Percentiles rank a stretch among this genome's conserved stretches.
Conservation (phyloP, 352 stramenopile genomes). For the Phytophthora boehmeriae region DNA sequence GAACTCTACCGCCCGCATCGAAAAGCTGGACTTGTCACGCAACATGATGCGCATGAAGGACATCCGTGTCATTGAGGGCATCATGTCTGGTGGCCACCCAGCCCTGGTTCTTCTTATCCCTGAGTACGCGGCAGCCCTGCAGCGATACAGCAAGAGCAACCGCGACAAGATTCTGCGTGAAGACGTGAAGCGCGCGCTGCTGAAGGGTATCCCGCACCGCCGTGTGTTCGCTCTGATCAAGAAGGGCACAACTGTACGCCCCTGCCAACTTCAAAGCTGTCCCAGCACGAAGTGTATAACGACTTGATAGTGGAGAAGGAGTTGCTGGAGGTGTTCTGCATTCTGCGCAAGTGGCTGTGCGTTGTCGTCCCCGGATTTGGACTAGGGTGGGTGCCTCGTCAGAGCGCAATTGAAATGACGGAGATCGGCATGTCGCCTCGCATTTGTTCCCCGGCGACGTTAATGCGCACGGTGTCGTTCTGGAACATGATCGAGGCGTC, state of each 20-base stretch:
- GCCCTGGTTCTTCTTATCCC: slow-evolving; percentile 53
- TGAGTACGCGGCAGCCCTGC: slow-evolving; percentile 49
- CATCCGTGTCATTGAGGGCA: slow-evolving; percentile 51
- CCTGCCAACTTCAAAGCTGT: slow-evolving; percentile 50
- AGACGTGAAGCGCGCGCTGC: slow-evolving; percentile 50
- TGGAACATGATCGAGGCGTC: slow-evolving; percentile 61
- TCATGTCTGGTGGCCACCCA: slow-evolving; percentile 58
- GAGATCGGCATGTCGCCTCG: slow-evolving; percentile 58
- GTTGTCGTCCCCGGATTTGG: slow-evolving; percentile 62
- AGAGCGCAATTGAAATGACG: slow-evolving; percentile 51
- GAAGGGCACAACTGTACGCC: slow-evolving; percentile 47
- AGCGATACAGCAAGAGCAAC: slow-evolving; percentile 56
- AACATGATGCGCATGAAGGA: slow-evolving; percentile 70
- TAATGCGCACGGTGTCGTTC: slow-evolving; percentile 50
- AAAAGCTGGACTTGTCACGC: slow-evolving; percentile 46
- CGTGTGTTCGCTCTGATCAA: slow-evolving; percentile 55
- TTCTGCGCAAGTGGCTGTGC: slow-evolving; percentile 61
- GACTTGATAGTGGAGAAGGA: slow-evolving; percentile 50
- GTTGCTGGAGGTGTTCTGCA: slow-evolving; percentile 58
- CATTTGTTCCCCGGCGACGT: slow-evolving; percentile 49
- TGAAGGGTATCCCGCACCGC: slow-evolving; percentile 55
- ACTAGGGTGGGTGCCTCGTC: slow-evolving; percentile 54
- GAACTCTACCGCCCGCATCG: slow-evolving; percentile 54
- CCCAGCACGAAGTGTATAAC: slow-evolving; percentile 46
- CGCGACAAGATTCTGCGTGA: slow-evolving; percentile 55